Conservation (phyloP, 2,329 filamentous ascomycete genomes). For the Gremmenia infestans region DNA sequence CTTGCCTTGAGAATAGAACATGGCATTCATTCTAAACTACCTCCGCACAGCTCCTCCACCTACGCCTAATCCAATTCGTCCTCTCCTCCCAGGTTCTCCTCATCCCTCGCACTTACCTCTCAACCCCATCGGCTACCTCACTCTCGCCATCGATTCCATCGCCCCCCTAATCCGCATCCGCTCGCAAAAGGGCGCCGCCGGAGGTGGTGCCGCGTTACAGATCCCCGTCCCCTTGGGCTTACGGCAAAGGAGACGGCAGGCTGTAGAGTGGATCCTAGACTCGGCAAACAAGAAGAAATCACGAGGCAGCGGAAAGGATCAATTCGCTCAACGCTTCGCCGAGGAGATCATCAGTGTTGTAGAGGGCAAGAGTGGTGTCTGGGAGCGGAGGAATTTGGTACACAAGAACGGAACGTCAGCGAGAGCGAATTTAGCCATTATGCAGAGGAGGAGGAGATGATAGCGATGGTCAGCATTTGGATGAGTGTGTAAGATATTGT, state of each 20-base stretch:
- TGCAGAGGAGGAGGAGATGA: slow-evolving; percentile 31
- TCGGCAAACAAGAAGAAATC: slow-evolving; percentile 74
- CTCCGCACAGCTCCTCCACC: slow-evolving; percentile 83
- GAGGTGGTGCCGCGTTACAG: slow-evolving; percentile 80
- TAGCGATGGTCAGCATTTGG: background rate
- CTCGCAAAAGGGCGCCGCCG: slow-evolving; percentile 69
- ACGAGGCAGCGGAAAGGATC: slow-evolving; percentile 63
- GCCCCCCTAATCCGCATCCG: slow-evolving; percentile 81
- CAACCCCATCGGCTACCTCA: slow-evolving; percentile 85
- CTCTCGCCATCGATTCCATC: slow-evolving; percentile 85
- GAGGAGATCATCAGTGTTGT: slow-evolving; percentile 84
- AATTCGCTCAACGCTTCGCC: slow-evolving; percentile 73
- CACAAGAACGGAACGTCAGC: slow-evolving; percentile 79
- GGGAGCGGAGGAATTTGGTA: slow-evolving; percentile 72
- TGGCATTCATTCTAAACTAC: slow-evolving; percentile 74
- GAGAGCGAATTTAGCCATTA: slow-evolving; percentile 62
- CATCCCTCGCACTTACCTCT: slow-evolving; percentile 76
- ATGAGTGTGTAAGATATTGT: slow-evolving; percentile 15
- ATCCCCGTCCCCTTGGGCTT: slow-evolving; percentile 72
- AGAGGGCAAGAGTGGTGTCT: slow-evolving; percentile 77
- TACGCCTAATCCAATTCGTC: slow-evolving; percentile 62
- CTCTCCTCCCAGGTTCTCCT: slow-evolving; percentile 71
- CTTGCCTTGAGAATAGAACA: slow-evolving; percentile 53
- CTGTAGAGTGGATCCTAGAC: slow-evolving; percentile 85
- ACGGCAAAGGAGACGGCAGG: slow-evolving; percentile 70